These are phyloP conservation scores for Cryptosporidium sp. DNA, from an alignment of 169 alveolate species.

Conservation along the genomic window DNA sequence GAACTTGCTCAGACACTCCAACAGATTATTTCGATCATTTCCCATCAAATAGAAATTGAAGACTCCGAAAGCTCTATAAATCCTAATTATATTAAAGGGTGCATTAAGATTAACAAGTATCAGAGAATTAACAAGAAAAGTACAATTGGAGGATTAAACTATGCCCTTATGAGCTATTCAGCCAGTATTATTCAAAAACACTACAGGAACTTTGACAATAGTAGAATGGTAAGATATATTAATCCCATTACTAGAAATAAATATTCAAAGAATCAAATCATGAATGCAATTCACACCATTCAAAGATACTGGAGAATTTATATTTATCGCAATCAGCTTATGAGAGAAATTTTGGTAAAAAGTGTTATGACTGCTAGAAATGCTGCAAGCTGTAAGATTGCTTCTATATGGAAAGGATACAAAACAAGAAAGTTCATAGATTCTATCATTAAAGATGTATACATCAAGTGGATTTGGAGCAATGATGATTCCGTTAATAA, in stretches of 20 bases:
- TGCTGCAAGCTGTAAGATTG: conserved; percentile 61
- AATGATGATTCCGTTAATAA: not conserved
- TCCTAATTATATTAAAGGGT: not conserved
- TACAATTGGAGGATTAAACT: conserved; percentile 62
- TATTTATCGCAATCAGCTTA: conserved; percentile 29
- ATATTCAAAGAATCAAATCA: conserved; percentile 27
- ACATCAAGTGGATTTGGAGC: conserved; percentile 61
- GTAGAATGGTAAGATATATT: conserved; percentile 10
- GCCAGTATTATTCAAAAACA: conserved; percentile 55
- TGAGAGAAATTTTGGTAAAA: conserved; percentile 35
- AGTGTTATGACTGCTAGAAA: conserved; percentile 63
- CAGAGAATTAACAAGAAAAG: conserved; percentile 44
- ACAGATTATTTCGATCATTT: conserved; percentile 14
- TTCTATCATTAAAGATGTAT: conserved; percentile 25
- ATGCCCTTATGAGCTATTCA: conserved; percentile 53
- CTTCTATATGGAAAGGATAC: conserved; percentile 60
- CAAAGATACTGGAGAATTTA: conserved; percentile 65
- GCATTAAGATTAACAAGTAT: not conserved
- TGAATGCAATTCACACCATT: conserved; percentile 33
- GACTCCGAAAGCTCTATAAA: not conserved
- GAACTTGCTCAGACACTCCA: conserved; percentile 64
- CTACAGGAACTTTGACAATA: conserved; percentile 27
- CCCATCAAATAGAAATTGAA: conserved; percentile 1
- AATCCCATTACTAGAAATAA: conserved; percentile 13
- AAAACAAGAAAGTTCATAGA: conserved; percentile 45